Base-by-base conservation (phyloP, 2,329 filamentous ascomycete species). In the Gaeumannomyces tritici region DNA sequence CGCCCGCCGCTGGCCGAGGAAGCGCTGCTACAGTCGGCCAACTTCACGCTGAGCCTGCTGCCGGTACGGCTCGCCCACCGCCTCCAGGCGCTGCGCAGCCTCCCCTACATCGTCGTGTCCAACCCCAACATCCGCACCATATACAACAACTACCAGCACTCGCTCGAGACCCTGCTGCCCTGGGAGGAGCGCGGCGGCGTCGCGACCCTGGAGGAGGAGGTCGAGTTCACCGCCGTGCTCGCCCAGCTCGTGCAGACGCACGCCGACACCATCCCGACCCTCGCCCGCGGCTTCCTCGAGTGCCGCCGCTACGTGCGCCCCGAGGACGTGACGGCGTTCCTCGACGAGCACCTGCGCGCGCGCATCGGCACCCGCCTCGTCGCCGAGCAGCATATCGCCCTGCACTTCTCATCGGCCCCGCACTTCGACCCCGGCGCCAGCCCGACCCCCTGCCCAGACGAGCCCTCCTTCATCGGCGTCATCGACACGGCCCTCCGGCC, bases 81-180 rank as follows among this genome's bases (percentile, higher is more conserved):
- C 63, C 96, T 99, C 66, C 90, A 96, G 73, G 91, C 92, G 56
- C 81, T 99, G 24, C 89, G 93, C 66, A 96, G 96, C 72, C 85
- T 99, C 11, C 95, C 95, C 0, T 99, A 93, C 75, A 98, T 99
- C 66, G 93, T 99, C 62, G 95, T 99, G 29, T 93, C 93, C n/a
- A 98, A 99, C 73, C 91, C 92, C 1, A 91, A 97, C 73, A 92
- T 99, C 68, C 90, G 89, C 29, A 88, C 89, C 70, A 99, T 99
- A 67, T 96, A 98, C 80, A 88, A 90, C 75, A 98, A 97, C 76
- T 99, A 99, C 74, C 81, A 96, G 57, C 93, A 97, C 75, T 96
- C 92, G 2, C 80, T 99, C 26, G 93, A 90, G 2, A 96, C 92
- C 0, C 82, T 99, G 21, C 83, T 98, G 4, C 93, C 93, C 6